Evolutionary conservation across 2,329 filamentous ascomycete species (phyloP).

Genomic region (Aspergillaceae sp.): DNA sequence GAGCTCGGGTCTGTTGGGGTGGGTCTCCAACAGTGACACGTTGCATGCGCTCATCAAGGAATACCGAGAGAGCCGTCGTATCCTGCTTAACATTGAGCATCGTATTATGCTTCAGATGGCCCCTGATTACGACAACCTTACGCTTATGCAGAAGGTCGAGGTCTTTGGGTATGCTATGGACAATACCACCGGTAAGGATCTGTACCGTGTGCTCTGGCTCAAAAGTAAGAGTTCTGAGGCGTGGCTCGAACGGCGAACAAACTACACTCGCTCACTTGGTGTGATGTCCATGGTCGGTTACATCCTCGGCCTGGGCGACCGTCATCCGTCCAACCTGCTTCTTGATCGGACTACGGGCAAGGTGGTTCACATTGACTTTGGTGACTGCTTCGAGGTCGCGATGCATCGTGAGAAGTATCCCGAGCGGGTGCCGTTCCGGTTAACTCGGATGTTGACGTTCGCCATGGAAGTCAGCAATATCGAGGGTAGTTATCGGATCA

Average conservation of each 20-base stretch:
- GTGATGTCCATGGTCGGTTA: slow-evolving; percentile 99
- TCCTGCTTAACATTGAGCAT: slow-evolving; percentile 97
- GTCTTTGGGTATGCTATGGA: slow-evolving; percentile 98
- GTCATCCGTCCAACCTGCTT: slow-evolving; percentile 96
- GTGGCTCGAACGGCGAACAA: slow-evolving; percentile 96
- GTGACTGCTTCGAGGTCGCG: slow-evolving; percentile 97
- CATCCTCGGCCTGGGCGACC: slow-evolving; percentile 90
- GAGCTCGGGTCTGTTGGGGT: slow-evolving; percentile 88
- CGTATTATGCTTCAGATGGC: slow-evolving; percentile 99
- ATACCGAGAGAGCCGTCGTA: slow-evolving; percentile 94
- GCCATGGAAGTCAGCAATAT: slow-evolving; percentile 99
- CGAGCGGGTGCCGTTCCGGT: slow-evolving; percentile 90
- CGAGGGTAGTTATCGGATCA: slow-evolving; percentile 95
- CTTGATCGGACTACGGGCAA: slow-evolving; percentile 92
- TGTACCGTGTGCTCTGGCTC: slow-evolving; percentile 96
- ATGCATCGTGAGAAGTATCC: slow-evolving; percentile 99
- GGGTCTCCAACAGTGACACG: slow-evolving; percentile 96
- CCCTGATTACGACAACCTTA: slow-evolving; percentile 96
- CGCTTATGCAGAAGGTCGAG: slow-evolving; percentile 99
- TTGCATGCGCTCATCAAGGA: slow-evolving; percentile 93
- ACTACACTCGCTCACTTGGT: slow-evolving; percentile 91
- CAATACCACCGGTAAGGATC: slow-evolving; percentile 96
- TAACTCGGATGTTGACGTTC: slow-evolving; percentile 98
- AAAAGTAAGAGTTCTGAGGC: slow-evolving; percentile 98
- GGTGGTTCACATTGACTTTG: slow-evolving; percentile 98